phyloP scores from a whole-genome alignment of 1,139 yeast genomes.

The Saccharomyces hybrid region DNA sequence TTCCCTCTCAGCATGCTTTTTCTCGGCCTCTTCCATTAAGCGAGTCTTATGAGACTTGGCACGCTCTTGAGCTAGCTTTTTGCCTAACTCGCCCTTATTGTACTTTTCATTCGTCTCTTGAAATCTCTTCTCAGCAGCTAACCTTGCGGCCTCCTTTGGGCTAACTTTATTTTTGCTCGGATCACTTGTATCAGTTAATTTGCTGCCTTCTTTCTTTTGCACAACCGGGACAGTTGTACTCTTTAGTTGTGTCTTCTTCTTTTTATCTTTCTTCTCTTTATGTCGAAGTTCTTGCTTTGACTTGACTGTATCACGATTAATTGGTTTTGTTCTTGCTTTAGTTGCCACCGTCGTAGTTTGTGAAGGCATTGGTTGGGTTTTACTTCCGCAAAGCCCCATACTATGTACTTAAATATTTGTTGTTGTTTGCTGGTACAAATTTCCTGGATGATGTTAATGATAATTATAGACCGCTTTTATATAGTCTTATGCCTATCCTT shows the following conservation, averaged over 20 bases:
- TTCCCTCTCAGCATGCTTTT: conserved; percentile 9
- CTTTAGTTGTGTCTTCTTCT: conserved; percentile 4
- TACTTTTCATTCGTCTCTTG: conserved; percentile 20
- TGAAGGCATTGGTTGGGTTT: conserved; percentile 7
- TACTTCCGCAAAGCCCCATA: conserved; percentile 28
- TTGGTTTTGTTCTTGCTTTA: neutral
- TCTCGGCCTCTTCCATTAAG: conserved; percentile 16
- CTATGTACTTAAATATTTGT: conserved; percentile 9
- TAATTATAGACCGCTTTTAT: neutral
- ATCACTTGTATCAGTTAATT: neutral
- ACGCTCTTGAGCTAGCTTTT: conserved; percentile 26
- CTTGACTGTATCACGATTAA: conserved; percentile 1
- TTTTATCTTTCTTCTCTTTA: conserved; percentile 12
- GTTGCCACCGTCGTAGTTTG: conserved; percentile 1
- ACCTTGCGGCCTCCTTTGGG: conserved; percentile 29
- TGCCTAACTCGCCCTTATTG: conserved; percentile 25
- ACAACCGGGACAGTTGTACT: conserved; percentile 6
- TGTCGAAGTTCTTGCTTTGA: conserved; percentile 2
- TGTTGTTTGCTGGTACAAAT: neutral
- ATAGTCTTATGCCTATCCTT: neutral
- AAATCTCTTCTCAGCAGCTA: conserved; percentile 29
- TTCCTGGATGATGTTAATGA: neutral
- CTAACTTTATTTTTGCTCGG: conserved; percentile 10
- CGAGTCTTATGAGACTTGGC: conserved; percentile 20
- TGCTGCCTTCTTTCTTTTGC: neutral